Evolutionary conservation across 208 protist genomes (phyloP), one percentile per base, ranked within the genome.

Genomic region (Polymyxa betae): DNA sequence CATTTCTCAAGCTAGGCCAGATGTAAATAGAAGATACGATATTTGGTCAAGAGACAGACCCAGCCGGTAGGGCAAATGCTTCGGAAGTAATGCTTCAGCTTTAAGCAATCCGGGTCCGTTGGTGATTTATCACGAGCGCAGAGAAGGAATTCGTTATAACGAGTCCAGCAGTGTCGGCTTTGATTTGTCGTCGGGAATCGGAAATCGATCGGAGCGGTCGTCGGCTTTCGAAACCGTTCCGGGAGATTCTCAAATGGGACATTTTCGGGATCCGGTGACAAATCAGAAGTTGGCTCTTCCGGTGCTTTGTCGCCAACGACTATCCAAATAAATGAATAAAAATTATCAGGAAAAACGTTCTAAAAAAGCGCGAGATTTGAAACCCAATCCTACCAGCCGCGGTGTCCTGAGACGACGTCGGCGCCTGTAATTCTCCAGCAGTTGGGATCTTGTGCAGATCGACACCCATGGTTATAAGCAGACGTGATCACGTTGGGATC

Each of bases 131-230:
- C 72, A 43, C 5, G 16, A 5, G 72, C 5, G 72, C 72, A 82
- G 5, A 82, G n/a, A 20, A 82, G n/a, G 72, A 82, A 82, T 43
- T 82, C 16, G n/a, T 82, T 82, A n/a, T 82, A 82, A 20, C 72
- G 72, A 12, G n/a, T 35, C 72, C 72, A 82, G 72, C 72, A 82
- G 72, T 82, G 72, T 45, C 72, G 72, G 12, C 16, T n/a, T n/a
- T 82, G 72, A n/a, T 82, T 82, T n/a, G n/a, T 35, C n/a, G 72
- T n/a, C 72, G 72, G n/a, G n/a, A 82, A 82, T n/a, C 72, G 72
- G n/a, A 38, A 82, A 43, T 82, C 72, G 16, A 82, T 45, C n/a
- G 72, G 72, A 35, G 72, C 35, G 5, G 72, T 82, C 5, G 12
- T 35, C 72, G 72, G 72, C n/a, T 82, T 82, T 12, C 72, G 72